These are phyloP conservation scores for Urostyla sp. DNA, from an alignment of 73 alveolate species.

Conservation along the genomic window DNA sequence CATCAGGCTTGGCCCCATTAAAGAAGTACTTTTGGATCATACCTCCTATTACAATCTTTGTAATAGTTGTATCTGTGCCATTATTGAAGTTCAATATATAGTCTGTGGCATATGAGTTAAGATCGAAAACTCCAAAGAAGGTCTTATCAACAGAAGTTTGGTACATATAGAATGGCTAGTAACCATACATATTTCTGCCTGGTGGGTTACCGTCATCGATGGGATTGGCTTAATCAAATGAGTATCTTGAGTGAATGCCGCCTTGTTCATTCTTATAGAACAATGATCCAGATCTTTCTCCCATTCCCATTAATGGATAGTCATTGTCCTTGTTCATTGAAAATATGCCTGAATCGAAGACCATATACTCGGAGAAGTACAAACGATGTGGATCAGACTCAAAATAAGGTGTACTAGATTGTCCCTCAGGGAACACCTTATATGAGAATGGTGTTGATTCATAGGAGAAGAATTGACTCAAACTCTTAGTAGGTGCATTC, in stretches of 20 bases:
- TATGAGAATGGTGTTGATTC: conserved; percentile 12
- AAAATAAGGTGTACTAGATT: too few species aligned
- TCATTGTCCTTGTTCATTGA: conserved; percentile 26
- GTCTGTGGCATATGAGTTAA: conserved; percentile 90
- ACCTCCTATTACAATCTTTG: conserved; percentile 87
- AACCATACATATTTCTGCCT: conserved; percentile 92
- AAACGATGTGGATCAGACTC: conserved; percentile 18
- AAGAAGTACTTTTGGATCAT: conserved; percentile 82
- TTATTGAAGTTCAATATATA: conserved; percentile 37
- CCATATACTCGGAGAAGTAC: conserved; percentile 44
- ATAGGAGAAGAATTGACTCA: conserved; percentile 28
- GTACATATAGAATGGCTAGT: conserved; percentile 93
- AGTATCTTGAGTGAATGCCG: conserved; percentile 93
- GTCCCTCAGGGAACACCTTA: neutral
- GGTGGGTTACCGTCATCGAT: conserved; percentile 91
- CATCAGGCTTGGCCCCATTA: conserved; percentile 82
- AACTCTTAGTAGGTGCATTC: conserved; percentile 10
- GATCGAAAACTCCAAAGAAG: conserved; percentile 78
- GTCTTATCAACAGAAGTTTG: conserved; percentile 40
- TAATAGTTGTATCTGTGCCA: conserved; percentile 69
- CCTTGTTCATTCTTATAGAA: conserved; percentile 64
- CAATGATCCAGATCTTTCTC: conserved; percentile 93
- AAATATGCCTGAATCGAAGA: conserved; percentile 40
- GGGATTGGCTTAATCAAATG: conserved; percentile 85
- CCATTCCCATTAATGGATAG: conserved; percentile 87